Evolutionary conservation across 228 moss, liverwort and hornwort genomes (phyloP), one percentile per base, ranked within the genome.

Genomic region (Sphagnum magellanicum): DNA sequence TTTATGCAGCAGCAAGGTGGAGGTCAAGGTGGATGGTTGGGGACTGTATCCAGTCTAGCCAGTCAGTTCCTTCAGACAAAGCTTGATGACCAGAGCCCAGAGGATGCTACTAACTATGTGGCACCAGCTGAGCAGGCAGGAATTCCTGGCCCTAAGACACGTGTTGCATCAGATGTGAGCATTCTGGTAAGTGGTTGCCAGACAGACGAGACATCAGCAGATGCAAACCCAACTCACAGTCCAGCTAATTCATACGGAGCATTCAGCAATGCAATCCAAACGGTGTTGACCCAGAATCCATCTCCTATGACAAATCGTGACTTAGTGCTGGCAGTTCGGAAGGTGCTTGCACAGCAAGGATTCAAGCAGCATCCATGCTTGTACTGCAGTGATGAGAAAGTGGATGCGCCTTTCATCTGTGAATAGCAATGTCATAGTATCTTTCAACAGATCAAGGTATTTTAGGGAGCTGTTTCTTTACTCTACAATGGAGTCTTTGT

Each of bases 301-400:
- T 81, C 79, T 0, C 68, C 76, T 58, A 76, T 92, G 69, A 69
- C 77, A 61, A 88, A 90, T 60, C 78, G 75, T 6, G 90, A 90
- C 10, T 55, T 92, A 16, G 86, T 88, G 8, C 16, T 66, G 62
- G 64, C 72, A 10, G 72, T 82, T 32, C 84, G 92, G 4, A 76
- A 79, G 16, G 17, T 77, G 0, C 50, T 92, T 12, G 7, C 60
- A 17, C 74, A 79, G 72, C 59, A 84, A 51, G 82, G 84, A 16
- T 93, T 86, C 77, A 87, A 84, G 77, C 92, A 93, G 69, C 88
- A 83, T 66, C 92, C 92, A 0, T 93, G 92, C 81, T 76, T 93
- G 53, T 93, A 67, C 73, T 82, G 86, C 75, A 83, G 79, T 13
- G 82, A 90, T 46, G 70, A 71, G 2, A 85, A 90, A 59, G 73